These are phyloP conservation scores for Nitzschia palea DNA, from an alignment of 108 stramenopile genomes.

Conservation along the genomic window DNA sequence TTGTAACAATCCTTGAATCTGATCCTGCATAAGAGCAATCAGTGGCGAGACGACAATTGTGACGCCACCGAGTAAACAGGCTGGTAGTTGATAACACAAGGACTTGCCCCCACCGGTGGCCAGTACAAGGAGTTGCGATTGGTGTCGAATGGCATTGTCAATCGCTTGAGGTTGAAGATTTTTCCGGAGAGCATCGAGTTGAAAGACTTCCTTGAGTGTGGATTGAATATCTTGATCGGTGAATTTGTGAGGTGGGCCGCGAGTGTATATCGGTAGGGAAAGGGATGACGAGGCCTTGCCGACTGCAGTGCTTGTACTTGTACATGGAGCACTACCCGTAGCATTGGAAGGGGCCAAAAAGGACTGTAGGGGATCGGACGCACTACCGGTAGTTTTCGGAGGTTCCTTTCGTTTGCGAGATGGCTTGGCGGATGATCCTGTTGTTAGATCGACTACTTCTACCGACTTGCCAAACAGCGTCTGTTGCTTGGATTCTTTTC, in stretches of 20 bases:
- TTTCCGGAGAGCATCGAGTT: constrained; percentile 43
- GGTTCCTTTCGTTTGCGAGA: no score
- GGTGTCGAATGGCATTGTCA: constrained; percentile 41
- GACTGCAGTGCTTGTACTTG: constrained; percentile 11
- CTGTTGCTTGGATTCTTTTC: background rate
- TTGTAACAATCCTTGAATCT: constrained; percentile 71
- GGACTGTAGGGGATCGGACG: background rate
- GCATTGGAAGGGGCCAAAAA: background rate
- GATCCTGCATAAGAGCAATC: constrained; percentile 95
- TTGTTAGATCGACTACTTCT: no score
- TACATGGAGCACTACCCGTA: background rate
- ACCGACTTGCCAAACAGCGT: background rate
- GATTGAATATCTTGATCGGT: background rate
- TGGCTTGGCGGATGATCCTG: no score
- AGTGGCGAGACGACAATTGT: constrained; percentile 96
- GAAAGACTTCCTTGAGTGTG: constrained; percentile 50
- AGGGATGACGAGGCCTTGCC: background rate
- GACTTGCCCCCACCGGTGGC: constrained; percentile 95
- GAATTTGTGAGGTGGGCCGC: background rate
- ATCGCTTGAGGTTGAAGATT: constrained; percentile 64
- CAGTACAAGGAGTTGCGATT: constrained; percentile 83
- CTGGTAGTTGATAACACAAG: constrained; percentile 96
- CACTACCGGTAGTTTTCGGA: no score
- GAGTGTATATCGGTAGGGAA: background rate
- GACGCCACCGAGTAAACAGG: constrained; percentile 72